Base-by-base conservation (phyloP, 2,329 filamentous ascomycete genomes). In the Paradendryphiella salina region DNA sequence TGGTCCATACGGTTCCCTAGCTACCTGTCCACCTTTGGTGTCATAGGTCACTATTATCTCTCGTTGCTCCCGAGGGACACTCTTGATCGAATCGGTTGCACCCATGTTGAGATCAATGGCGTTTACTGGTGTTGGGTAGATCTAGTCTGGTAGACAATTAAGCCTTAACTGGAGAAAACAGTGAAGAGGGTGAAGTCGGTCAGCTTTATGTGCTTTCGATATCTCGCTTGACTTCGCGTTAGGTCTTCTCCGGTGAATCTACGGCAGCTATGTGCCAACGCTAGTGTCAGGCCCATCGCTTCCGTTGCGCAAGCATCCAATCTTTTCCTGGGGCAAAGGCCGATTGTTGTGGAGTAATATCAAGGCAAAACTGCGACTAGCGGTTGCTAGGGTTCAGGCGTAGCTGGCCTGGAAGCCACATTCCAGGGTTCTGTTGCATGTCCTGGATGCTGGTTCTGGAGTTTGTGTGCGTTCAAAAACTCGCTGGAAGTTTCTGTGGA, bases 1-100 rank as follows among this genome's bases (percentile, higher is more conserved):
- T 35, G 63, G 64, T 29, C 68, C 69, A 52, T 72, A 72, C 14
- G 68, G 60, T 40, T 69, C 67, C 7, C 68, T 43, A 11, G 52
- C 57, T 17, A 56, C 43, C 33, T 52, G 40, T 21, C 56, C 57
- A 28, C 53, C 46, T 23, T 50, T 52, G n/a, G 26, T 52, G 43
- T 57, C 42, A 37, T 57, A 51, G 39, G 59, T 44, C 4, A 36
- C 48, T 26, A 50, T 57, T 10, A 59, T 46, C 42, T 70, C 65
- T 33, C 58, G 63, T 46, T 70, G 61, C 38, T 50, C 46, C 18
- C 48, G 38, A 26, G 61, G 60, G 15, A 55, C 54, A 34, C 57
- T 54, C 18, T 66, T 53, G 52, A 63, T 59, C 7, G 42, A 52
- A 21, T 63, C 59, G 41, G 33, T 33, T 44, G 57, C 62, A n/a